Conservation (phyloP, 108 stramenopile genomes). For the Stephanodiscus triporus region DNA sequence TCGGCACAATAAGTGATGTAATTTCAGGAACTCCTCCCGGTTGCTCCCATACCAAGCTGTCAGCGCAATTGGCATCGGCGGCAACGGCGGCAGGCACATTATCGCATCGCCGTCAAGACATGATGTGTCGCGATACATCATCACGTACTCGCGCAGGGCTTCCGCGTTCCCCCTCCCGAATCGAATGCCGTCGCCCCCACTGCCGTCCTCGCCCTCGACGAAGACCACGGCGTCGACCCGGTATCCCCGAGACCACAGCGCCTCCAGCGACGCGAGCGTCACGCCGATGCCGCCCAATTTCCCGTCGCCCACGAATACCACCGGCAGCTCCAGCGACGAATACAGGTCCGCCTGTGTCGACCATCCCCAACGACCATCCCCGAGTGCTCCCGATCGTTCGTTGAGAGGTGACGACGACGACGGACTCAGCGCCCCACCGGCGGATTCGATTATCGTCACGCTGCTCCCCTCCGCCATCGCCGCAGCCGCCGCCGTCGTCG, state of each 20-base stretch:
- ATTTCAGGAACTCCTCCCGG: conserved; percentile 18
- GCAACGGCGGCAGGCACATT: conserved; percentile 70
- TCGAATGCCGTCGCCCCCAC: conserved; percentile 40
- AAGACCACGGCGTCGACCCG: conserved; percentile 78
- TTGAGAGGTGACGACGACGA: conserved; percentile 83
- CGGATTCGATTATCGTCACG: conserved; percentile 73
- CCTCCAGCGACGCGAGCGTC: conserved; percentile 90
- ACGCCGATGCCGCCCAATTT: conserved; percentile 92
- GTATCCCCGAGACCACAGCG: conserved; percentile 84
- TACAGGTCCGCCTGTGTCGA: conserved; percentile 94
- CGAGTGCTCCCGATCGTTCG: background rate
- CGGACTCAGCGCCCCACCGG: conserved; percentile 88
- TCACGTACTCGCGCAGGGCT: conserved; percentile 63
- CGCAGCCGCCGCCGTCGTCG: too few relatives aligned
- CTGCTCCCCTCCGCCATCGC: conserved; percentile 13
- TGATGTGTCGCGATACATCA: conserved; percentile 29
- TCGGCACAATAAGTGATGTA: conserved; percentile 23
- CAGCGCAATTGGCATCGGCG: conserved; percentile 70
- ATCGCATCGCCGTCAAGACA: conserved; percentile 55
- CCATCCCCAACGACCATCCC: conserved; percentile 81
- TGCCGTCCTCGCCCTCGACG: conserved; percentile 51
- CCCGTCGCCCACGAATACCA: conserved; percentile 93
- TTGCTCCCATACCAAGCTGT: conserved; percentile 69
- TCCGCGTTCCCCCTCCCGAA: conserved; percentile 47
- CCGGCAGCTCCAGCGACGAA: conserved; percentile 65